Evolutionary conservation across 345 rosid species (phyloP).

Genomic region (Lenwebbia sp.): DNA sequence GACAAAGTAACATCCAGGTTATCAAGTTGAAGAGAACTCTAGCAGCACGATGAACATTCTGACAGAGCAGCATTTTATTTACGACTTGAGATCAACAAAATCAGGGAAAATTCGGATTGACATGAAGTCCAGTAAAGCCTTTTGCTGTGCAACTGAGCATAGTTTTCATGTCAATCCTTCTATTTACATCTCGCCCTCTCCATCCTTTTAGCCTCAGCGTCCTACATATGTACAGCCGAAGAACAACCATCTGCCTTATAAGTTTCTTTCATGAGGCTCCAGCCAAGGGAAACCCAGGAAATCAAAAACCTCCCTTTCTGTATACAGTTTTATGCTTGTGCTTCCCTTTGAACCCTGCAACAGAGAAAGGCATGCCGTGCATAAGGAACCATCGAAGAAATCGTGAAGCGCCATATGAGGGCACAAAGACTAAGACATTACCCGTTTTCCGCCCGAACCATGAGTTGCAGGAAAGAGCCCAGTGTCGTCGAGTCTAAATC

Average conservation of each 20-base stretch:
- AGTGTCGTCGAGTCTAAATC: slow-evolving; percentile 80
- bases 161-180: neutral
- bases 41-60: neutral
- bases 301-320: slow-evolving; percentile 72
- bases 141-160: neutral
- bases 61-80: neutral
- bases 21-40: neutral
- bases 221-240: neutral
- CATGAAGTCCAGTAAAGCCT: neutral
- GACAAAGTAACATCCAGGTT: neutral
- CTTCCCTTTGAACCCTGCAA: slow-evolving; percentile 60
- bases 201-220: neutral
- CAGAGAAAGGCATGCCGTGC: neutral
- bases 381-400: neutral
- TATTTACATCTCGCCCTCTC: neutral
- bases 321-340: slow-evolving; percentile 44
- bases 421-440: slow-evolving; percentile 9
- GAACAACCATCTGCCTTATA: slow-evolving; percentile 16
- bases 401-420: neutral
- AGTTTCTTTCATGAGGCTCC: slow-evolving; percentile 77
- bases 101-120: neutral
- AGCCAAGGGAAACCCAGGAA: slow-evolving; percentile 83
- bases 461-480: slow-evolving; percentile 84
- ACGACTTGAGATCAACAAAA: neutral
- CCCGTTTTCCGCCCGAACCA: slow-evolving; percentile 68